Conservation (phyloP, 73 alveolate genomes). For the Tetrahymena malaccensis region DNA sequence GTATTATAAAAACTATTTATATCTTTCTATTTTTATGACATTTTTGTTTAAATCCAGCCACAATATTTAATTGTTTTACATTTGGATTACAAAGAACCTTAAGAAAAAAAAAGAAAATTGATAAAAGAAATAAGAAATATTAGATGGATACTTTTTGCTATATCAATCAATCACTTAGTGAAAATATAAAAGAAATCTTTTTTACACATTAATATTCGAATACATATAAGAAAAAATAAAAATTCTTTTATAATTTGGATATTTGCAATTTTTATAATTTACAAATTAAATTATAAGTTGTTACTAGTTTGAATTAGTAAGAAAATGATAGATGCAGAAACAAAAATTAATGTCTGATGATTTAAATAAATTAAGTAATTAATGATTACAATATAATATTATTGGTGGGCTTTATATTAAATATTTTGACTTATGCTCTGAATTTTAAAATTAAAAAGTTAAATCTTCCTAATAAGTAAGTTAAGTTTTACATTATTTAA, state of each 20-base stretch:
- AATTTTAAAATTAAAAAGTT: no score
- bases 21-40: no score
- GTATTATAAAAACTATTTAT: no score
- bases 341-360: no score
- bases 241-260: background rate
- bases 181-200: background rate
- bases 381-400: background rate
- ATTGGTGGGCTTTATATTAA: background rate
- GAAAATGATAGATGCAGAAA: background rate
- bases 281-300: no score
- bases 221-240: background rate
- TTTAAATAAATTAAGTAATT: background rate
- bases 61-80: background rate
- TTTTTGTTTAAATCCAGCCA: no score
- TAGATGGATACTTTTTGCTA: no score
- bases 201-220: background rate
- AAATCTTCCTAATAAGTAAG: background rate
- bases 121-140: no score
- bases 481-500: background rate
- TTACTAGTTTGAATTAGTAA: background rate
- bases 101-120: background rate
- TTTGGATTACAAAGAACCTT: background rate
- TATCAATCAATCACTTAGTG: background rate
- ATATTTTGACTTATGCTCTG: background rate
- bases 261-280: background rate